Conservation (phyloP, 257 asterid genomes). For the Fraxinus excelsior region DNA sequence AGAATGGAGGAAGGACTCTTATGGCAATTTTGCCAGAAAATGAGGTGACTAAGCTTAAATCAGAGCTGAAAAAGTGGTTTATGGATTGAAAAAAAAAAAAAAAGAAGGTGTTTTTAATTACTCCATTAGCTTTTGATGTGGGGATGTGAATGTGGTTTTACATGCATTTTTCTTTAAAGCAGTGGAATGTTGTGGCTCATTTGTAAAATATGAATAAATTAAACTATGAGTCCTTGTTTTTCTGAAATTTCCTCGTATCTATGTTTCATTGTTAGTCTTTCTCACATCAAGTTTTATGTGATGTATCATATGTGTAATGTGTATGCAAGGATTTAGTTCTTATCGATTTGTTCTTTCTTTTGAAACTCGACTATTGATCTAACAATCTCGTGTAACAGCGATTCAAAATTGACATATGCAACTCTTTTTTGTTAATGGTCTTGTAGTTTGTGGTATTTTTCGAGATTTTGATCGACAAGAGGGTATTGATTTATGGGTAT, state of each 20-base stretch:
- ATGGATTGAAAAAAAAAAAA: slow-evolving; percentile 9
- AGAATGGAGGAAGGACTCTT: slow-evolving; percentile 40
- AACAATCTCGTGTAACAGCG: background rate
- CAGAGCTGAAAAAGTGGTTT: slow-evolving; percentile 52
- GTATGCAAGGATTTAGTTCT: background rate
- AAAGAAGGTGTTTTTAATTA: too few relatives aligned
- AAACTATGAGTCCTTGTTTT: background rate
- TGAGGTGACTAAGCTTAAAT: slow-evolving; percentile 53
- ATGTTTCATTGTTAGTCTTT: background rate
- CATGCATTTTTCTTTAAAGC: too few relatives aligned
- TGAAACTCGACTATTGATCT: background rate
- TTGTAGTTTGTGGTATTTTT: too few relatives aligned
- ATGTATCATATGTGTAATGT: background rate
- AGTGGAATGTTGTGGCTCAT: background rate
- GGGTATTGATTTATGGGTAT: too few relatives aligned
- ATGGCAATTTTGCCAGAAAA: slow-evolving; percentile 58
- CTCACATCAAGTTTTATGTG: background rate
- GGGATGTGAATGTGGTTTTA: too few relatives aligned
- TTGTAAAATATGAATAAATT: background rate
- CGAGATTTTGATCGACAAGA: background rate
- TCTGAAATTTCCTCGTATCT: background rate
- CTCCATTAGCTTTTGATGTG: background rate
- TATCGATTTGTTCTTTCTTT: background rate
- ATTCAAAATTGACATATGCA: background rate
- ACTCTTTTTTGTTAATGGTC: background rate